Conservation (phyloP, 2,329 filamentous ascomycete species). For the Alternaria hordeiaustralica region DNA sequence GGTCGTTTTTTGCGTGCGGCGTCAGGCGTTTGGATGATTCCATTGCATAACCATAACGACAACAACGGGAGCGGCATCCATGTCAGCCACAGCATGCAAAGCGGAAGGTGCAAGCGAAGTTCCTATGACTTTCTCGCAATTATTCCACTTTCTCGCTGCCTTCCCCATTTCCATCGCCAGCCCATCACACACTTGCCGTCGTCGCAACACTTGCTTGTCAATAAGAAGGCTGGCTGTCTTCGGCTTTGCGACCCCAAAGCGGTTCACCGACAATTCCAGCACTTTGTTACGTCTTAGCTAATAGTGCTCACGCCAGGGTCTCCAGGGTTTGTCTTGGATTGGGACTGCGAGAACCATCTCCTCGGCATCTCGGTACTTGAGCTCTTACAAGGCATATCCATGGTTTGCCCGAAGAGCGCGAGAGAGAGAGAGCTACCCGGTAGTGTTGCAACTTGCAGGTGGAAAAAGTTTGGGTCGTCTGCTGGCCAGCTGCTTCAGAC, state of each 20-base stretch:
- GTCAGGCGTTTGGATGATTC: not conserved
- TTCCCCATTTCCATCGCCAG: not conserved
- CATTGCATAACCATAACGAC: not conserved
- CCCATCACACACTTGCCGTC: not conserved
- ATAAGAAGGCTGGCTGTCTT: not conserved
- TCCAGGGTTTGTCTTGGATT: not conserved
- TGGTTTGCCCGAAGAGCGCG: not conserved
- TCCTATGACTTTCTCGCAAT: not conserved
- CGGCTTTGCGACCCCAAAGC: not conserved
- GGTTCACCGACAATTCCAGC: not conserved
- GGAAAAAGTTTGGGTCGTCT: not conserved
- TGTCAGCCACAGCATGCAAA: not conserved
- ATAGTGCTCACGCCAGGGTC: not conserved
- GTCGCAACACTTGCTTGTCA: not conserved
- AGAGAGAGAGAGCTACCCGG: not conserved
- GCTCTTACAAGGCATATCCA: not conserved
- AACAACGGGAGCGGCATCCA: not conserved
- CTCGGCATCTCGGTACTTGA: slow-evolving; percentile 3
- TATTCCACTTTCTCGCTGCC: not conserved
- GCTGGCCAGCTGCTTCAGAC: not conserved
- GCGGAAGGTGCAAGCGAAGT: not conserved
- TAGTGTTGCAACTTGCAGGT: not conserved
- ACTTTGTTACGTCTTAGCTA: not conserved
- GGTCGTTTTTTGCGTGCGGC: not conserved
- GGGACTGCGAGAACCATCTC: not conserved